Percentiles rank a stretch among this genome's conserved stretches.
Conservation (phyloP, 2,329 filamentous ascomycete genomes). For the Hymenoscyphus salicellus region DNA sequence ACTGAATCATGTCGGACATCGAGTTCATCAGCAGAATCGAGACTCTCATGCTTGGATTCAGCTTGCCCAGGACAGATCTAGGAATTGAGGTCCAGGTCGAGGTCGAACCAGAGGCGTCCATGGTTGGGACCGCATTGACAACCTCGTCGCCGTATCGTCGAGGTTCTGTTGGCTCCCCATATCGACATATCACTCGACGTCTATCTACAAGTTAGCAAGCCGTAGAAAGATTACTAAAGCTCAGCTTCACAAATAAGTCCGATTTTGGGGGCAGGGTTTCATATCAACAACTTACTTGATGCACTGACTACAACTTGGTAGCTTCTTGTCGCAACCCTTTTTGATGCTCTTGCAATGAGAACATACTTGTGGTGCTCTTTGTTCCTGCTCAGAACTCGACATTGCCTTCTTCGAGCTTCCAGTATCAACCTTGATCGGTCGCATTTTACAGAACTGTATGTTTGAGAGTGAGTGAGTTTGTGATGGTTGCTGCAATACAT, state of each 20-base stretch:
- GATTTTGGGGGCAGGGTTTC: background rate
- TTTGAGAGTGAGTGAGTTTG: background rate
- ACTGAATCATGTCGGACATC: constrained; percentile 23
- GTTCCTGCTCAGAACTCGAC: constrained; percentile 4
- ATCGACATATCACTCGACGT: constrained; percentile 23
- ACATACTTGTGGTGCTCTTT: constrained; percentile 24
- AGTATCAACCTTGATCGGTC: constrained; percentile 5
- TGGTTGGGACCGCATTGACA: constrained; percentile 5
- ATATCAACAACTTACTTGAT: constrained; percentile 21
- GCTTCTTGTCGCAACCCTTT: constrained; percentile 28
- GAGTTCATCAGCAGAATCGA: constrained; percentile 23
- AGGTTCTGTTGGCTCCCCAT: constrained; percentile 19
- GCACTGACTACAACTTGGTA: constrained; percentile 26
- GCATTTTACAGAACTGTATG: background rate
- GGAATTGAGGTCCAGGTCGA: constrained; percentile 22
- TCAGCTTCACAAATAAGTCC: background rate
- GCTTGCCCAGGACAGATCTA: constrained; percentile 12
- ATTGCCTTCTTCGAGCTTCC: background rate
- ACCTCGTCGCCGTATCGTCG: constrained; percentile 17
- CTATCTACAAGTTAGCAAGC: constrained; percentile 6
- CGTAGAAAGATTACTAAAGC: background rate
- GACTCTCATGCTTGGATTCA: constrained; percentile 20
- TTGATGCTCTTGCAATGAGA: constrained; percentile 28
- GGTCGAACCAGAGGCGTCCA: constrained; percentile 7
- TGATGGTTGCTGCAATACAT: background rate